Base-by-base conservation (phyloP, 2,329 filamentous ascomycete species). In the Ascochyta clinopodiicola region DNA sequence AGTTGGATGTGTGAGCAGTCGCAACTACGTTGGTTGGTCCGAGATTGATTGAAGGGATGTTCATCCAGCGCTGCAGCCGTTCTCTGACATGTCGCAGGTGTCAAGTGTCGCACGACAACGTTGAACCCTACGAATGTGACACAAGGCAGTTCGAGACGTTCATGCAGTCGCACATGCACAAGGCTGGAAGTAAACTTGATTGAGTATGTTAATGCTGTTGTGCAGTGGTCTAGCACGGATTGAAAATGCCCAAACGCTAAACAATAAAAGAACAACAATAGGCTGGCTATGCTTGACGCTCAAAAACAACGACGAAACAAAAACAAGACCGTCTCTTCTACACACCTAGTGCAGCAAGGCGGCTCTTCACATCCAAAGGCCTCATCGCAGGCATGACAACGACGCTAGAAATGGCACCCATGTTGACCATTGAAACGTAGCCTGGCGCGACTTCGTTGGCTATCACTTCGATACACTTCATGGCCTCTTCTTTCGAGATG, bases 401-500 rank as follows among this genome's bases (percentile, higher is more conserved):
- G 4, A 81, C 76, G 27, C 76, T 79, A 43, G 74, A 74, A 44
- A 81, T 70, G 52, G 64, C 59, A 40, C 75, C 76, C 56, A 75
- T 75, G 32, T 63, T 67, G 17, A 78, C 59, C 19, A 78, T 59
- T 48, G 65, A 73, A 24, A 81, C 72, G 60, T 80, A 81, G 0
- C 74, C 75, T 0, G 78, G 77, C 29, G 75, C 70, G 15, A 81
- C 72, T 57, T 82, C 80, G 5, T 59, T 64, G 8, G 77, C 75
- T 60, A 82, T 67, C 7, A 82, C 66, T 44, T 75, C 71, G 15
- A 82, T 60, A 57, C 76, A 77, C 60, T 73, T 70, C 64, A 77
- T 64, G 0, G 75, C 77, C 52, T 82, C 80, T 6, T 80, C 78
- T 44, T 69, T 73, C 17, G 74, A 77, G 22, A 82, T 76, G 0